A percentile compares a stretch with the other conserved stretches of the same genome.
Conservation (phyloP, 2,329 filamentous ascomycete species). For the Myrmaecium sp. region DNA sequence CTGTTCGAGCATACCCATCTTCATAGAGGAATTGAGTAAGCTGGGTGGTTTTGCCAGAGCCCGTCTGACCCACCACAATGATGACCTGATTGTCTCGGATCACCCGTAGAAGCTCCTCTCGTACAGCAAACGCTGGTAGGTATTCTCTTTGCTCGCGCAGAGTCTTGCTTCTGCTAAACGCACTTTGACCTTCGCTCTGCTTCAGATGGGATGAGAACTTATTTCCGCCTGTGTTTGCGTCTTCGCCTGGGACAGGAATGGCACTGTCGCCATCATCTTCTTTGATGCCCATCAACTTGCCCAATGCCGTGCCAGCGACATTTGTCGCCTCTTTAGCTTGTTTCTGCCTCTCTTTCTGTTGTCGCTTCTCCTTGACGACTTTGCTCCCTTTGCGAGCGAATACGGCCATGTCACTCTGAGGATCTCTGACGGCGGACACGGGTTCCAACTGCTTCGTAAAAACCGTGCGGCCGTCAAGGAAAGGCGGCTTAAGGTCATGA, state of each 20-base stretch:
- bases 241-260: conserved; percentile 53
- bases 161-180: conserved; percentile 85
- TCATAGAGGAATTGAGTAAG: conserved; percentile 92
- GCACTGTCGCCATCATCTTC: conserved; percentile 83
- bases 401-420: conserved; percentile 96
- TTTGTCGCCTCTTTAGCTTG: conserved; percentile 93
- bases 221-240: conserved; percentile 40
- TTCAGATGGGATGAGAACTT: conserved; percentile 90
- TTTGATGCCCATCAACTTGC: conserved; percentile 90
- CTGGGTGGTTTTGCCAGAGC: conserved; percentile 94
- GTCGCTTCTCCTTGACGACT: conserved; percentile 77
- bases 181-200: conserved; percentile 65
- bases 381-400: conserved; percentile 91
- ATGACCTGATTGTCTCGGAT: conserved; percentile 95
- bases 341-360: conserved; percentile 82
- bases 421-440: conserved; percentile 78
- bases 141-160: conserved; percentile 83
- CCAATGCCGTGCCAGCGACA: conserved; percentile 75
- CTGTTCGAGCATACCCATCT: conserved; percentile 74
- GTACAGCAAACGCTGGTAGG: conserved; percentile 85
- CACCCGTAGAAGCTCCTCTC: conserved; percentile 79
- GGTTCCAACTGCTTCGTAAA: conserved; percentile 97
- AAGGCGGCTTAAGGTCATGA: conserved; percentile 85
- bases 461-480: conserved; percentile 83
- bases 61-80: conserved; percentile 92